Conservation (phyloP, 2,329 filamentous ascomycete genomes). For the Cladosporium cucumerinum region DNA sequence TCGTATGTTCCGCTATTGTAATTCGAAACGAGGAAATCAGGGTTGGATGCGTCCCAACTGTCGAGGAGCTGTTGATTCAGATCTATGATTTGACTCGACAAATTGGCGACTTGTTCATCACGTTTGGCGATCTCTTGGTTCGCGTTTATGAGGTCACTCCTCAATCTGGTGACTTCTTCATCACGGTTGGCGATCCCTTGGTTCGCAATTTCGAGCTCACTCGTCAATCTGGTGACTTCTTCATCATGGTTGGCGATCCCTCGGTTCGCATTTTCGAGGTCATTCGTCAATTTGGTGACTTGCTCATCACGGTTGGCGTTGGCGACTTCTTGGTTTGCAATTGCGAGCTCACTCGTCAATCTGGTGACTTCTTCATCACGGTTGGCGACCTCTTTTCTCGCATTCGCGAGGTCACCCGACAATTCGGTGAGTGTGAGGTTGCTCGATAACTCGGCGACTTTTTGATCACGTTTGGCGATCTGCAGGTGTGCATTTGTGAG, state of each 20-base stretch:
- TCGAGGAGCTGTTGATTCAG: background rate
- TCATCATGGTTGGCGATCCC: too few species aligned
- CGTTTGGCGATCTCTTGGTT: background rate
- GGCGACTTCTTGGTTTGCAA: too few species aligned
- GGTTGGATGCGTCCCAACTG: background rate
- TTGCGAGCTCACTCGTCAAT: too few species aligned
- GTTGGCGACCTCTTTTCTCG: too few species aligned
- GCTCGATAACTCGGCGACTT: too few species aligned
- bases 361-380: too few species aligned
- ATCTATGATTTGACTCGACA: background rate
- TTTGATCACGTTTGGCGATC: background rate
- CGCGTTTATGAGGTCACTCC: background rate
- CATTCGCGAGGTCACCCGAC: too few species aligned
- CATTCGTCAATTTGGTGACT: too few species aligned
- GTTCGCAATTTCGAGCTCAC: too few species aligned
- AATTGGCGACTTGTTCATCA: background rate
- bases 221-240: too few species aligned
- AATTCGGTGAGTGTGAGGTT: too few species aligned
- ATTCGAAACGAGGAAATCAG: background rate
- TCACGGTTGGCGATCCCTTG: background rate
- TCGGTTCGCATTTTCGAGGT: too few species aligned
- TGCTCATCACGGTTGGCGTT: background rate
- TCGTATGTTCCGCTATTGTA: background rate
- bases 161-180: background rate
- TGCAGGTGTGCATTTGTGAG: background rate